Percentiles rank a stretch among this genome's conserved stretches.
Evolutionary conservation across 805 yeast genomes (phyloP).

Genomic region (Yamadazyma sp.): DNA sequence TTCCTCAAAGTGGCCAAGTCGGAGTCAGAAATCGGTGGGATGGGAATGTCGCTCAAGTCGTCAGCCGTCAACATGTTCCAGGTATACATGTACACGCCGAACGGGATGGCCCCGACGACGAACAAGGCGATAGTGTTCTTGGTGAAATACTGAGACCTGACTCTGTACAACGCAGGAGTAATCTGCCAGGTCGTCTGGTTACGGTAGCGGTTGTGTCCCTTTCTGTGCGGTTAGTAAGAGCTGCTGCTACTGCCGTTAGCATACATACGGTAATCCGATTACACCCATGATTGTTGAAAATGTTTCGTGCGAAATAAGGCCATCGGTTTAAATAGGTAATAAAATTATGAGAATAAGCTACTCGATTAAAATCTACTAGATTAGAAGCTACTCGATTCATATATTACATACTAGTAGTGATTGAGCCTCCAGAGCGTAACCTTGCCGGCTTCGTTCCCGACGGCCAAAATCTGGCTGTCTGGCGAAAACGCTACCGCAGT

Average conservation of each 20-base stretch:
- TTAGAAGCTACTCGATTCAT: no score
- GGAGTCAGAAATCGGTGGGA: constrained; percentile 84
- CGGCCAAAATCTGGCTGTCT: constrained; percentile 75
- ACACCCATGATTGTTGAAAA: constrained; percentile 22
- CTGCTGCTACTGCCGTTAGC: background rate
- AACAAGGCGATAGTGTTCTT: constrained; percentile 66
- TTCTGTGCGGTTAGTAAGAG: constrained; percentile 28
- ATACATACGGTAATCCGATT: constrained; percentile 32
- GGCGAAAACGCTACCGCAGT: constrained; percentile 79
- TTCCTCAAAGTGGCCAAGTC: constrained; percentile 70
- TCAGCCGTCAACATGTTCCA: constrained; percentile 67
- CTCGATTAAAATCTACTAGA: no score
- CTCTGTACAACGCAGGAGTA: constrained; percentile 93
- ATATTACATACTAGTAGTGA: constrained; percentile 67
- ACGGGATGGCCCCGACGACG: constrained; percentile 60
- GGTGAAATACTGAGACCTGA: constrained; percentile 83
- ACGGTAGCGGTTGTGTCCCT: constrained; percentile 44
- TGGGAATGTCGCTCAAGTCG: constrained; percentile 88
- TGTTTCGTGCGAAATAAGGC: constrained; percentile 4
- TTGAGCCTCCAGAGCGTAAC: constrained; percentile 86
- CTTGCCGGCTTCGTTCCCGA: constrained; percentile 89
- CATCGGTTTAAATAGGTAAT: no score
- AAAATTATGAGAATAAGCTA: no score
- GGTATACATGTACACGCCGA: constrained; percentile 65
- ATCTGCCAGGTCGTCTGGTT: constrained; percentile 75